Base-by-base conservation (phyloP, 352 stramenopile species). In the Phytophthora aleatoria region DNA sequence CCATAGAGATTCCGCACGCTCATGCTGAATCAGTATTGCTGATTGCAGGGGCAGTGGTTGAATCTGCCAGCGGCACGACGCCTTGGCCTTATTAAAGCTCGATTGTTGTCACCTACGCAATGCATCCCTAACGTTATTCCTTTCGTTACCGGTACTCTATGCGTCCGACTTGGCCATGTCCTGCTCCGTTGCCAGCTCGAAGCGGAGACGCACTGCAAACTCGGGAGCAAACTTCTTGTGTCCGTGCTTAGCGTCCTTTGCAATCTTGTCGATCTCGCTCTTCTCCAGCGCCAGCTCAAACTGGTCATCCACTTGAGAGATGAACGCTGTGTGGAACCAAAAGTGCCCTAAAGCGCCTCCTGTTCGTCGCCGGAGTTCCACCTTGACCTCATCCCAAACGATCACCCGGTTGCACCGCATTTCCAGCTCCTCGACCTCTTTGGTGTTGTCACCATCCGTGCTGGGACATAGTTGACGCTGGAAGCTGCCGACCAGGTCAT, bases 311-410 rank as follows among this genome's bases (percentile, higher is more conserved):
- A 64, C 63, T n/a, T 55, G 56, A 11, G 54, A 38, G 16, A 92
- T 53, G 35, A 92, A 92, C n/a, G 83, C 65, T 8, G 83, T 89
- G 69, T 92, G 83, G 65, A 92, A 88, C 83, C 83, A 92, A 66
- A 91, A 85, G 53, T 92, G 72, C 2, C 83, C 83, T 15, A 92
- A 52, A 3, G 73, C 73, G 6, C 56, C 56, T 16, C 77, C 76
- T 9, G 69, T 61, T 20, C 80, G 77, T 30, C 77, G 69, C 27
- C 77, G 74, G 12, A 92, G 61, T 41, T 67, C 49, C 43, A 92
- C 67, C 48, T 77, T 79, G 15, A 88, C 71, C 67, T 92, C 83
- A 60, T 88, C 83, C 73, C 72, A 89, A 20, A 92, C 60, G 7
- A 90, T 50, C 52, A 79, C 59, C 15, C 64, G 77, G 5, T 79